Evolutionary conservation across 1,139 yeast species (phyloP).

Genomic region (Magnusiomyces clavatus): DNA sequence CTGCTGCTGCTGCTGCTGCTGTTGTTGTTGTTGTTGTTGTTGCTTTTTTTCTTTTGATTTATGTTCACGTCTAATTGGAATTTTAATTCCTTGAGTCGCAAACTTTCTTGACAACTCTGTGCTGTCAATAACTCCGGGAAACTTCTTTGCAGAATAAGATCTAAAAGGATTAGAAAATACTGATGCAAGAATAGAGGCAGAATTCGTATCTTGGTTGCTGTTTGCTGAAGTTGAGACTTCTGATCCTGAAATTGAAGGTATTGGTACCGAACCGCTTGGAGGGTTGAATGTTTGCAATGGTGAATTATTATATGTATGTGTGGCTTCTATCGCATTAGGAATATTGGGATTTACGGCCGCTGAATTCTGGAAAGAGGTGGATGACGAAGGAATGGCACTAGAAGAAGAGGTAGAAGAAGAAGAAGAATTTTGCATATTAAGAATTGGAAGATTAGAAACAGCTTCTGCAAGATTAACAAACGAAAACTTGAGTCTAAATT

Average conservation of each 20-base stretch:
- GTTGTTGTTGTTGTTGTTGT: too few species aligned
- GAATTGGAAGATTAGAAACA: slow-evolving; percentile 2
- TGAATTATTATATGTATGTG: background rate
- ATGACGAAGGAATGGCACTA: slow-evolving; percentile 6
- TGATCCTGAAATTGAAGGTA: background rate
- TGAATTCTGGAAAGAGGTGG: background rate
- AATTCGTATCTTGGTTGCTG: slow-evolving; percentile 15
- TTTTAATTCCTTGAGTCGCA: slow-evolving; percentile 40
- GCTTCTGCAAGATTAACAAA: slow-evolving; percentile 30
- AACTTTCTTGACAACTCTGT: slow-evolving; percentile 36
- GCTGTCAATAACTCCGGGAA: slow-evolving; percentile 40
- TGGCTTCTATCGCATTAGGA: slow-evolving; percentile 3
- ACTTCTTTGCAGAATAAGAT: slow-evolving; percentile 38
- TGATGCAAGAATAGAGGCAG: slow-evolving; percentile 29
- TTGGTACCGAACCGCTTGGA: too few species aligned
- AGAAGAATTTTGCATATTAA: background rate
- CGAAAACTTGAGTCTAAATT: slow-evolving; percentile 34
- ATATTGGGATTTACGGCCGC: slow-evolving; percentile 3
- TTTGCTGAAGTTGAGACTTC: background rate
- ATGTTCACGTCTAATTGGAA: slow-evolving; percentile 32
- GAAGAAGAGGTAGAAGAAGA: background rate
- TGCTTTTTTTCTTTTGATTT: slow-evolving; percentile 12
- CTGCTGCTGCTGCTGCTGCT: too few species aligned
- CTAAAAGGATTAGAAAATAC: slow-evolving; percentile 33
- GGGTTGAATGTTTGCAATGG: background rate